Percentiles rank a stretch among this genome's conserved stretches.
These are phyloP conservation scores for Mycena latifolia DNA, from an alignment of 768 basidiomycete genomes.

Conservation along the genomic window DNA sequence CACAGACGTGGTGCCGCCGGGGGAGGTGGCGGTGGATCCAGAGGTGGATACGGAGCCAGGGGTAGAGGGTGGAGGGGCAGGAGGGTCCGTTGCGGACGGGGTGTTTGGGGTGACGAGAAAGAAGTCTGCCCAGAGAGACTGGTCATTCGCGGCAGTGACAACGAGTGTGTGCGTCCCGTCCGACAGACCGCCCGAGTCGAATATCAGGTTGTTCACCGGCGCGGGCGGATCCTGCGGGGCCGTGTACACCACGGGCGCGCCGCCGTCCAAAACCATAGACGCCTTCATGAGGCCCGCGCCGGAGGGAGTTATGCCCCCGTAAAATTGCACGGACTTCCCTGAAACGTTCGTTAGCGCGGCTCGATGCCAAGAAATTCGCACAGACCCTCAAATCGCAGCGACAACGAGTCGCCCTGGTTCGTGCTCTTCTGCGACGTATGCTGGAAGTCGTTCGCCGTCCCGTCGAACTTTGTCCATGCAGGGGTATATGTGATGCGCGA, in stretches of 20 bases:
- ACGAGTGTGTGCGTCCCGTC: conserved; percentile 13
- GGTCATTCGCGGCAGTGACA: conserved; percentile 12
- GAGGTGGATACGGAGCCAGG: too few relatives aligned
- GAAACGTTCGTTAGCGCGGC: not conserved
- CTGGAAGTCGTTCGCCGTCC: conserved; percentile 1
- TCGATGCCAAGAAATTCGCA: not conserved
- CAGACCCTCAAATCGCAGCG: conserved; percentile 11
- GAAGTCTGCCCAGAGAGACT: conserved; percentile 15
- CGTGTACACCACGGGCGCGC: not conserved
- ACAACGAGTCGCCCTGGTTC: not conserved
- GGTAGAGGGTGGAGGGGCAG: not conserved
- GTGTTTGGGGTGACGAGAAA: conserved; percentile 13
- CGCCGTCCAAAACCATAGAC: conserved; percentile 13
- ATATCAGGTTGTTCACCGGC: conserved; percentile 20
- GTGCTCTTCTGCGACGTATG: conserved; percentile 20
- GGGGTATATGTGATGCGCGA: not conserved
- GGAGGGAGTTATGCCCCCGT: conserved; percentile 8
- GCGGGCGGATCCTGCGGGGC: not conserved
- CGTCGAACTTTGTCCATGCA: not conserved
- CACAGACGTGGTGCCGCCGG: too few relatives aligned
- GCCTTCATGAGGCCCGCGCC: not conserved
- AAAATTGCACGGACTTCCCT: conserved; percentile 9
- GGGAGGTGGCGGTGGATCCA: not conserved
- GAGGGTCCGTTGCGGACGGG: not conserved
- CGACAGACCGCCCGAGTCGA: not conserved